These are phyloP conservation scores for Lotmaria passim DNA, from an alignment of 208 protist species.

Conservation along the genomic window DNA sequence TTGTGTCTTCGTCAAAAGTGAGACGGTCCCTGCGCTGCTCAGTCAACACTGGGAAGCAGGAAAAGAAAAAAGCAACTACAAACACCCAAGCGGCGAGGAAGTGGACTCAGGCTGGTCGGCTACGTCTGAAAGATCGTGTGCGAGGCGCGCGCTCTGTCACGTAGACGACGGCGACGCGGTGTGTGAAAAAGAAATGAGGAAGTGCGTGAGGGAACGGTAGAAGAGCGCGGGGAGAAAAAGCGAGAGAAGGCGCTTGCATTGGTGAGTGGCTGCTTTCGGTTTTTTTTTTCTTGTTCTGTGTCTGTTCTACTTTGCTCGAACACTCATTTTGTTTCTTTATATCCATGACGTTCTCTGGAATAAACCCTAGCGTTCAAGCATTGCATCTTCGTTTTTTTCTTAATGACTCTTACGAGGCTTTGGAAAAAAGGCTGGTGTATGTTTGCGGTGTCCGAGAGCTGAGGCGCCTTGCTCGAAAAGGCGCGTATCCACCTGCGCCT, in stretches of 20 bases:
- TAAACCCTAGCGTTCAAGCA: constrained; percentile 21
- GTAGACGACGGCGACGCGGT: not conserved
- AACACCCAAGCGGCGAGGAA: not conserved
- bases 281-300: not conserved
- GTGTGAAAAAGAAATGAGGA: not conserved
- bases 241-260: not conserved
- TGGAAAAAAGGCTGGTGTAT: not conserved
- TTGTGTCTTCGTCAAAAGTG: not conserved
- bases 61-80: no score
- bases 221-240: no score
- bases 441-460: constrained; percentile 23
- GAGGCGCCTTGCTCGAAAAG: constrained; percentile 12
- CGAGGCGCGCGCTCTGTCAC: no score
- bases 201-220: no score
- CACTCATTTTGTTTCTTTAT: constrained; percentile 18
- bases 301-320: not conserved
- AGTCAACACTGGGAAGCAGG: not conserved
- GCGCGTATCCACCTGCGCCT: constrained; percentile 3
- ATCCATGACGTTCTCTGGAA: constrained; percentile 24
- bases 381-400: constrained; percentile 5
- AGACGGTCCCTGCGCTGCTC: not conserved
- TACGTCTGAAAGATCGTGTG: not conserved
- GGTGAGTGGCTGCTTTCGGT: not conserved
- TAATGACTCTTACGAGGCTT: no score
- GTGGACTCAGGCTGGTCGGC: constrained; percentile 6